Percentiles rank a stretch among this genome's conserved stretches.
phyloP scores from a whole-genome alignment of 176 grass and related monocot genomes.

The Dendrocalamus sinicus region DNA sequence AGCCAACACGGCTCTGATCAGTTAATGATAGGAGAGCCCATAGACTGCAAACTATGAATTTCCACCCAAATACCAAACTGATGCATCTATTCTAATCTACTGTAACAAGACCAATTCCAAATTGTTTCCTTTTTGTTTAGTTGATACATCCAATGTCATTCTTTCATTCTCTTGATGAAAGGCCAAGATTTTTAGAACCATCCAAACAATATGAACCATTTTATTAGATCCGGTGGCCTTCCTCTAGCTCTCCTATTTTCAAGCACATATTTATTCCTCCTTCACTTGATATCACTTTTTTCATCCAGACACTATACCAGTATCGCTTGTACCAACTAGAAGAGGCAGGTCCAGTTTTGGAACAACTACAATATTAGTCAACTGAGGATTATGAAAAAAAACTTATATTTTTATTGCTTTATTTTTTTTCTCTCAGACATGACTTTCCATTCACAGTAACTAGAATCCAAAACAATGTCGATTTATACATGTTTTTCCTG shows the following conservation, averaged over 20 bases:
- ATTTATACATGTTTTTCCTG: background rate
- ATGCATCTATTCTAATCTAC: background rate
- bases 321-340: conserved; percentile 34
- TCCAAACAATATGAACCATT: conserved; percentile 6
- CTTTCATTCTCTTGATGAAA: conserved; percentile 3
- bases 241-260: background rate
- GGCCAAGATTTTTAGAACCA: background rate
- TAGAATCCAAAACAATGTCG: background rate
- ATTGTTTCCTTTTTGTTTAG: conserved; percentile 22
- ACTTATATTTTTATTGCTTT: background rate
- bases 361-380: background rate
- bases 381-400: background rate
- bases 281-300: conserved; percentile 21
- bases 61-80: background rate
- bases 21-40: background rate
- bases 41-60: conserved; percentile 3
- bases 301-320: background rate
- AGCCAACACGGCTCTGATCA: background rate
- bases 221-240: background rate
- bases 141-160: background rate
- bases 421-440: background rate
- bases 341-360: background rate
- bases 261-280: background rate
- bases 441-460: conserved; percentile 4
- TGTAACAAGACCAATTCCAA: background rate